A percentile compares a stretch with the other conserved stretches of the same genome.
Conservation (phyloP, 2,329 filamentous ascomycete species). For the Hymenoscyphus infarciens region DNA sequence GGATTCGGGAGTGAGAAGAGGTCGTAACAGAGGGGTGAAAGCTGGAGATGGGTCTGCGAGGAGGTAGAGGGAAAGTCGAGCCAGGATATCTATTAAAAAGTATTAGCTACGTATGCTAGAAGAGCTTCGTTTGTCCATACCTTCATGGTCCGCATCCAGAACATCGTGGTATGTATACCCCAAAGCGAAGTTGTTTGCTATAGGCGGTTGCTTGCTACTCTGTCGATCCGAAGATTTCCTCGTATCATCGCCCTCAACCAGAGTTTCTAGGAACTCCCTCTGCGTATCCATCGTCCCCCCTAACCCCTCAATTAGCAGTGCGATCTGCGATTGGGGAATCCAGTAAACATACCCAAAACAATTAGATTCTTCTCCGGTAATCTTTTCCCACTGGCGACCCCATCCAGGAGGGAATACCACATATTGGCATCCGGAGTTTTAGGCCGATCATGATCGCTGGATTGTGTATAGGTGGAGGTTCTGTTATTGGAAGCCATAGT, state of each 20-base stretch:
- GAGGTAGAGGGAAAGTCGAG: conserved; percentile 83
- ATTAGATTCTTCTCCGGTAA: conserved; percentile 89
- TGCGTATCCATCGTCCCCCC: conserved; percentile 81
- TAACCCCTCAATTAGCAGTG: conserved; percentile 39
- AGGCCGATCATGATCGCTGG: conserved; percentile 51
- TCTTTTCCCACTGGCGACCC: conserved; percentile 83
- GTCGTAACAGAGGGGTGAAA: conserved; percentile 78
- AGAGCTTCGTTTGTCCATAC: conserved; percentile 43
- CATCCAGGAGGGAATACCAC: conserved; percentile 91
- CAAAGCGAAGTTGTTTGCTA: conserved; percentile 88
- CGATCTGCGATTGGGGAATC: background rate
- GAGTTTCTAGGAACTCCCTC: conserved; percentile 71
- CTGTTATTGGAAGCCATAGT: conserved; percentile 33
- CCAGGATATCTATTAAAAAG: conserved; percentile 69
- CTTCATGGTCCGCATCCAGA: conserved; percentile 88
- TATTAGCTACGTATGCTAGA: conserved; percentile 22
- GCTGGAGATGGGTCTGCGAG: conserved; percentile 80
- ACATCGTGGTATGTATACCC: conserved; percentile 97
- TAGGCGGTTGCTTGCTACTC: conserved; percentile 62
- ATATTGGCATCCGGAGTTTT: conserved; percentile 71
- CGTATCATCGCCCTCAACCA: conserved; percentile 39
- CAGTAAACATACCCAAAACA: conserved; percentile 63
- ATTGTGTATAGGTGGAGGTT: conserved; percentile 47
- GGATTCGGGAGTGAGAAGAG: conserved; percentile 77
- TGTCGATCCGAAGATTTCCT: conserved; percentile 48